Evolutionary conservation across 768 basidiomycete genomes (phyloP), one percentile per base, ranked within the genome.

Genomic region (Fistulinella prunicolor): DNA sequence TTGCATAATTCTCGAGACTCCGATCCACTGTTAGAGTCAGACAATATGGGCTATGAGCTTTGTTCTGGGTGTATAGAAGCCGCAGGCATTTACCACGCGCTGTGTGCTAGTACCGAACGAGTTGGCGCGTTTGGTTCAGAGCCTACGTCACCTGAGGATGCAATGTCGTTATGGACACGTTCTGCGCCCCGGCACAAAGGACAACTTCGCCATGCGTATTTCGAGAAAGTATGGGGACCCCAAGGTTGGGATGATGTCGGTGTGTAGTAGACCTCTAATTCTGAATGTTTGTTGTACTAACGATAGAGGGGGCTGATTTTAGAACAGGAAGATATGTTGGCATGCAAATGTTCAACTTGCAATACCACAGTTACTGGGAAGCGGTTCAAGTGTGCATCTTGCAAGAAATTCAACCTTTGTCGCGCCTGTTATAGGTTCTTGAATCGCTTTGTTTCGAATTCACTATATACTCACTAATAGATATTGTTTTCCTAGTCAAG

Each of bases 161-260:
- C 77, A 9, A 61, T 73, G 49, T 79, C 77, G n/a, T 73, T 78
- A 50, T 80, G 83, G 80, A 69, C 80, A 52, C 73, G 87, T 30
- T 78, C 82, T 24, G 82, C 85, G 2, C 86, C 88, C 1, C 81
- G 79, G 41, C 71, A 71, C 56, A 90, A 89, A 64, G 89, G 89
- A 13, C 79, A 86, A 51, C 65, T 86, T 40, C 78, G 94, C 10
- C 94, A 97, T 63, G 85, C 89, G 1, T 97, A 87, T 62, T 67
- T 80, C 37, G 94, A 95, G 68, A 89, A 89, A 65, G 76, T 87
- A 3, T 96, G 94, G 94, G 83, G 83, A 1, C 78, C 77, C 26
- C 69, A 71, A 35, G 88, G 89, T 1, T 96, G 94, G 94, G 83
- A 83, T 48, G 89, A 93, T 61, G 83, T 96, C 44, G 89, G 93